Evolutionary conservation across 371 early-diverging fungal species (phyloP).

Genomic region (Haplosporangium sp.): DNA sequence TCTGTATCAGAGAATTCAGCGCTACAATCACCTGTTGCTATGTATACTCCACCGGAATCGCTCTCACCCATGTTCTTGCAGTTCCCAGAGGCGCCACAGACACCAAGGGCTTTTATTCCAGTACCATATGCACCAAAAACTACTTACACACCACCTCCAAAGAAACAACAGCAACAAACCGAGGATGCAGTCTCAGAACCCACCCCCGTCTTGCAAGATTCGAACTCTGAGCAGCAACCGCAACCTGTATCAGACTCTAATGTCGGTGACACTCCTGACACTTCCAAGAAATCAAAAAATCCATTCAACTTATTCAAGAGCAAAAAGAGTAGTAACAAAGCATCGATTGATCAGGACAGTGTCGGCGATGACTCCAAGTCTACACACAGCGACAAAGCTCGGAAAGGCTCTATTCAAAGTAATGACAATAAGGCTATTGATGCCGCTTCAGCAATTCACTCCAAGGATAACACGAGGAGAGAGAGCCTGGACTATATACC

Average conservation of each 20-base stretch:
- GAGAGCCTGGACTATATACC: conserved; percentile 46
- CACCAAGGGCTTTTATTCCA: conserved; percentile 19
- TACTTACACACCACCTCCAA: conserved; percentile 21
- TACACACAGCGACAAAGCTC: conserved; percentile 18
- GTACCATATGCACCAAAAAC: conserved; percentile 35
- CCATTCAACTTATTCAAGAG: conserved; percentile 45
- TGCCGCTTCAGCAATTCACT: neutral
- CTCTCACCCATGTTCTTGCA: neutral
- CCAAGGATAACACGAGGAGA: conserved; percentile 21
- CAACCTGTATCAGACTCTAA: neutral
- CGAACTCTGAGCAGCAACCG: neutral
- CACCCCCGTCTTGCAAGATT: neutral
- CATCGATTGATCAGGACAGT: conserved; percentile 4
- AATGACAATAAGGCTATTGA: conserved; percentile 5
- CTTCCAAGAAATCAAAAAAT: conserved; percentile 18
- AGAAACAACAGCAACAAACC: conserved; percentile 12
- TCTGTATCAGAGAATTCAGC: neutral
- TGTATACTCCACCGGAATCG: neutral
- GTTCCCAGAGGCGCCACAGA: neutral
- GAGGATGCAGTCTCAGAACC: conserved; percentile 5
- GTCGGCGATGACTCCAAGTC: conserved; percentile 20
- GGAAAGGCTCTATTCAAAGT: conserved; percentile 28
- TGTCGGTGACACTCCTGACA: neutral
- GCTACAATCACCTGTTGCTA: neutral
- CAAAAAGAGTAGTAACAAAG: conserved; percentile 33